phyloP scores from a whole-genome alignment of 2,329 filamentous ascomycete genomes.

The Venturia carpophila region DNA sequence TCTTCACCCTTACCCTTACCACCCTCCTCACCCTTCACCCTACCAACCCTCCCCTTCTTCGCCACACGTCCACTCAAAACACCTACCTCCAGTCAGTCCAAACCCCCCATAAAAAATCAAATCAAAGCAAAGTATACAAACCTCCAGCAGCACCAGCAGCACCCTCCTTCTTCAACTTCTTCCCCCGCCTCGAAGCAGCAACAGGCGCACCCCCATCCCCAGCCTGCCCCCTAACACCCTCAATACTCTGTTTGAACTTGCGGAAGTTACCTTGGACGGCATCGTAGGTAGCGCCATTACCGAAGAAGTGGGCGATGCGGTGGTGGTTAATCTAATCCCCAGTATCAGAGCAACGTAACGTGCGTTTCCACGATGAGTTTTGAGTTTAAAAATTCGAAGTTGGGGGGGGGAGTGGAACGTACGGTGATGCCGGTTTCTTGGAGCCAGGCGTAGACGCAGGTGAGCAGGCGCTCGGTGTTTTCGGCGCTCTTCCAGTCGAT shows the following conservation, averaged over 20 bases:
- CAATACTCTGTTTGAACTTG: slow-evolving; percentile 36
- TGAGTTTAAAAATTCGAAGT: not conserved
- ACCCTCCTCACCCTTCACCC: not conserved
- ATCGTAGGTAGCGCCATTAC: slow-evolving; percentile 40
- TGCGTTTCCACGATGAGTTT: not conserved
- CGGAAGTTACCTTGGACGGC: slow-evolving; percentile 42
- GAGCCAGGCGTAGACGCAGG: slow-evolving; percentile 31
- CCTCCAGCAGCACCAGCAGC: not conserved
- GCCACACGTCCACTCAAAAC: not conserved
- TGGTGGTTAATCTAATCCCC: slow-evolving; percentile 37
- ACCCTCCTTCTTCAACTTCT: not conserved
- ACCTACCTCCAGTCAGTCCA: not conserved
- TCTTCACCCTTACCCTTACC: not conserved
- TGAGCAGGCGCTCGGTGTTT: slow-evolving; percentile 34
- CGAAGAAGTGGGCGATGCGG: slow-evolving; percentile 39
- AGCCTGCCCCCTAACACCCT: slow-evolving; percentile 23
- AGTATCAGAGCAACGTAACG: not conserved
- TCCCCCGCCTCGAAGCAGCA: not conserved
- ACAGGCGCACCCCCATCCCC: not conserved
- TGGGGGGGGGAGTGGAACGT: slow-evolving; percentile 8
- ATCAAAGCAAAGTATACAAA: not conserved
- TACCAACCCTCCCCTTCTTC: not conserved
- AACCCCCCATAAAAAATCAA: not conserved
- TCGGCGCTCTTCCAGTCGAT: slow-evolving; percentile 33
- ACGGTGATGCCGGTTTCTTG: slow-evolving; percentile 28